Evolutionary conservation across 768 basidiomycete species (phyloP).

Genomic region (Mycena indigotica): DNA sequence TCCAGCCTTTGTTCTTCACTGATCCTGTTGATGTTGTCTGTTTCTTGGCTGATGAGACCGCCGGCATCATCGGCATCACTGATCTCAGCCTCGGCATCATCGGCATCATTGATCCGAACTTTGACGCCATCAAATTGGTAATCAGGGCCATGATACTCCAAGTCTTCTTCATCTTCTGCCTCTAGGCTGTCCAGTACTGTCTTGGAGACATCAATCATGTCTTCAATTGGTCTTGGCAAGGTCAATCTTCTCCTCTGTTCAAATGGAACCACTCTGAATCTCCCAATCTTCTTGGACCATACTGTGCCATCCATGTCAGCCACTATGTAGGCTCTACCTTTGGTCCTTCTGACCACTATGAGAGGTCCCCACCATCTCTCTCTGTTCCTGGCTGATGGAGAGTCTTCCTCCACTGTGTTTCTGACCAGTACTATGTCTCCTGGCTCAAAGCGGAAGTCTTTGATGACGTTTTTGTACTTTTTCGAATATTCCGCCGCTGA

Average conservation of each 20-base stretch:
- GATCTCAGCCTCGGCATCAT: not conserved
- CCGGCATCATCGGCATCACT: no score
- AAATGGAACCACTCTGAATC: slow-evolving; percentile 15
- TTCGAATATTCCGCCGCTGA: slow-evolving; percentile 24
- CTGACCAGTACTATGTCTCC: slow-evolving; percentile 29
- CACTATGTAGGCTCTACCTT: slow-evolving; percentile 7
- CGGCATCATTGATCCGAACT: not conserved
- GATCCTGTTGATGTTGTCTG: not conserved
- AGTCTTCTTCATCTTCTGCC: not conserved
- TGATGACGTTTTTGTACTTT: slow-evolving; percentile 15
- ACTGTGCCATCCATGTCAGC: slow-evolving; percentile 14
- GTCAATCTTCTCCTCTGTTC: slow-evolving; percentile 2
- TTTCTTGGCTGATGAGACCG: not conserved
- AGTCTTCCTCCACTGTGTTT: slow-evolving; percentile 24
- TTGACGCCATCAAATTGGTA: slow-evolving; percentile 7
- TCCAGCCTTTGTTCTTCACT: not conserved
- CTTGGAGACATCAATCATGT: slow-evolving; percentile 2
- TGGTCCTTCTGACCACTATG: slow-evolving; percentile 20
- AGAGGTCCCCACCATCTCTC: slow-evolving; percentile 28
- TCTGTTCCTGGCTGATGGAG: slow-evolving; percentile 21
- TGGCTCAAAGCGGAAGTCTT: slow-evolving; percentile 11
- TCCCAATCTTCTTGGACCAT: slow-evolving; percentile 9
- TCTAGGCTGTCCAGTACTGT: slow-evolving; percentile 3
- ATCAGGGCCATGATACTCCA: slow-evolving; percentile 6
- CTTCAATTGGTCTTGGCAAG: not conserved